Evolutionary conservation across 2,329 filamentous ascomycete genomes (phyloP), one percentile per base, ranked within the genome.

Genomic region (Bisporella sp.): DNA sequence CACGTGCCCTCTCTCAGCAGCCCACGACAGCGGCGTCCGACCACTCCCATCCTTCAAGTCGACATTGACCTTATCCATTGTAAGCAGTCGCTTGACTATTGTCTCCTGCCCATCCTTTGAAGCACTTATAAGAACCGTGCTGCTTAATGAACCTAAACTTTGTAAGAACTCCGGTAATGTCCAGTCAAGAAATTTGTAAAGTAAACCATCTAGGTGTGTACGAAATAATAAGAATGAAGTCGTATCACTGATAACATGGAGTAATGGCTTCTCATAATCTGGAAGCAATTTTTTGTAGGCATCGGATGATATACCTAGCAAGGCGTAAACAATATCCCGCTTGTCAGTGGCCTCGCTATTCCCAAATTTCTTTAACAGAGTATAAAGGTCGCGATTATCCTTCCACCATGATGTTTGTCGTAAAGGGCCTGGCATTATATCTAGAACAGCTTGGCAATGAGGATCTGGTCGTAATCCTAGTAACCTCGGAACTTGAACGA

Each of bases 321-420:
- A 49, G 9, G 52, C 49, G 31, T 54, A 54, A 29, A 54, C 43
- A 31, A 21, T 47, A 52, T 54, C 53, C 31, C 50, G 46, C 12
- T 46, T 21, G 13, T 54, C 53, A 31, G 39, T 53, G 12, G 51
- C 50, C 28, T 53, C 48, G 28, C 53, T 55, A 32, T 49, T 6
- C 3, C 46, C n/a, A 29, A 55, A 55, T 35, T 51, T 55, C 1
- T 45, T 11, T 33, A 55, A n/a, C n/a, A 55, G 40, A 6, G 48
- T 54, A 5, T 47, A 39, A 33, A 55, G 51, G 29, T 51, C 31
- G 6, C 46, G 48, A 28, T 46, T 42, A 33, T 51, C 11, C 30
- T 31, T 39, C 51, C 51, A 53, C 53, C 51, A 53, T 39, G 53
- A 54, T 5, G 37, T 28, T 21, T 51, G 33, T 31, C 50, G 50